Evolutionary conservation across 192 early-diverging fungal species (phyloP).

Genomic region (Gaertneriomyces sp.): DNA sequence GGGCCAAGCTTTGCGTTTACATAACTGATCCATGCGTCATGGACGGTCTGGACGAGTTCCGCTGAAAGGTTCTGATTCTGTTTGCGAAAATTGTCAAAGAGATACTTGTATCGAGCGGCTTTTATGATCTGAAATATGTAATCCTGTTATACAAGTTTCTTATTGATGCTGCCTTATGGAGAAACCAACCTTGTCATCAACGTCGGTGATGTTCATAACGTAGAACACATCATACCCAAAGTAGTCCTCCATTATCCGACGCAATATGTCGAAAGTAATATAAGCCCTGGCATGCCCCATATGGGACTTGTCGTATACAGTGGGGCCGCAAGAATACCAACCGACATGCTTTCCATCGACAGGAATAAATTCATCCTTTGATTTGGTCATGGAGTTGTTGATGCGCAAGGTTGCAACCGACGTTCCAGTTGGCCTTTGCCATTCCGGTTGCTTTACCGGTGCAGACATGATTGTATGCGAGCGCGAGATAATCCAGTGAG

Average conservation of each 20-base stretch:
- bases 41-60: conserved; percentile 54
- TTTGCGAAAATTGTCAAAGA: conserved; percentile 59
- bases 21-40: conserved; percentile 62
- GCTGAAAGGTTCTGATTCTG: conserved; percentile 34
- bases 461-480: conserved; percentile 10
- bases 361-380: conserved; percentile 90
- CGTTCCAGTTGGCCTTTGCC: conserved; percentile 52
- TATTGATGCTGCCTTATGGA: not conserved
- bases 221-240: conserved; percentile 89
- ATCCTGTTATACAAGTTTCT: too few relatives aligned
- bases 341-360: conserved; percentile 72
- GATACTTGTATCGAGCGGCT: conserved; percentile 78
- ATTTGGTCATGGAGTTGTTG: conserved; percentile 83
- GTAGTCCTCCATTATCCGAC: conserved; percentile 91
- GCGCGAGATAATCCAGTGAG: too few relatives aligned
- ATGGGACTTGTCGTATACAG: conserved; percentile 94
- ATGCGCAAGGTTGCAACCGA: conserved; percentile 60
- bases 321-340: conserved; percentile 99
- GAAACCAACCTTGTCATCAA: conserved; percentile 91
- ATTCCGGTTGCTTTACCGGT: conserved; percentile 59
- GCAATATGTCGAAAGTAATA: conserved; percentile 87
- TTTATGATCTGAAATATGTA: conserved; percentile 57
- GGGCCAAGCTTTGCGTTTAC: conserved; percentile 54
- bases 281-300: conserved; percentile 96
- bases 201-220: conserved; percentile 98